A percentile compares a stretch with the other conserved stretches of the same genome.
phyloP scores from a whole-genome alignment of 768 basidiomycete species.

The Pisolithus marmoratus region DNA sequence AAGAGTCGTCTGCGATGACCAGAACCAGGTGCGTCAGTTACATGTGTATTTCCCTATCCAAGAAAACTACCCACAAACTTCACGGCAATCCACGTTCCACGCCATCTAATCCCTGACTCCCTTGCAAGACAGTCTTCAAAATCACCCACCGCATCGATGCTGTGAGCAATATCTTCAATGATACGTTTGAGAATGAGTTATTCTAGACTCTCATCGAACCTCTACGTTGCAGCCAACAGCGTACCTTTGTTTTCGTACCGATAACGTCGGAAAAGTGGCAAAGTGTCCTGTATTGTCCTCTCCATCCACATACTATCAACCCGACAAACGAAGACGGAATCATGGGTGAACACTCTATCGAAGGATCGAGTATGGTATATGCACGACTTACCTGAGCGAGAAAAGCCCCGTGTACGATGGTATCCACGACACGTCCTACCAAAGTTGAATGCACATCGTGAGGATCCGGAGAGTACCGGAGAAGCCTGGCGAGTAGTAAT shows the following conservation, averaged over 20 bases:
- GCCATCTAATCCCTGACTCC: slow-evolving; percentile 24
- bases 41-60: no score
- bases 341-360: neutral
- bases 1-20: no score
- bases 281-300: slow-evolving; percentile 66
- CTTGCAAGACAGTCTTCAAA: slow-evolving; percentile 57
- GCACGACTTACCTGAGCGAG: slow-evolving; percentile 62
- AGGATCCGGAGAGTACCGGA: no score
- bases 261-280: slow-evolving; percentile 58
- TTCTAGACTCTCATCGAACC: slow-evolving; percentile 49
- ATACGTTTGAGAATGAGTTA: slow-evolving; percentile 50
- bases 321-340: no score
- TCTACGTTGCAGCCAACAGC: slow-evolving; percentile 79
- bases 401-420: slow-evolving; percentile 72
- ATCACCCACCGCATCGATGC: slow-evolving; percentile 73
- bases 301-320: slow-evolving; percentile 75
- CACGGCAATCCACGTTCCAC: slow-evolving; percentile 79
- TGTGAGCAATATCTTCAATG: slow-evolving; percentile 69
- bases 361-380: neutral
- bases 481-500: no score
- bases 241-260: slow-evolving; percentile 66
- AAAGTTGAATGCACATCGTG: no score
- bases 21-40: no score
- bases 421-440: slow-evolving; percentile 60
- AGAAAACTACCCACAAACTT: slow-evolving; percentile 60